These are phyloP conservation scores for Pyrus communis DNA, from an alignment of 306 rosid genomes.

Conservation along the genomic window DNA sequence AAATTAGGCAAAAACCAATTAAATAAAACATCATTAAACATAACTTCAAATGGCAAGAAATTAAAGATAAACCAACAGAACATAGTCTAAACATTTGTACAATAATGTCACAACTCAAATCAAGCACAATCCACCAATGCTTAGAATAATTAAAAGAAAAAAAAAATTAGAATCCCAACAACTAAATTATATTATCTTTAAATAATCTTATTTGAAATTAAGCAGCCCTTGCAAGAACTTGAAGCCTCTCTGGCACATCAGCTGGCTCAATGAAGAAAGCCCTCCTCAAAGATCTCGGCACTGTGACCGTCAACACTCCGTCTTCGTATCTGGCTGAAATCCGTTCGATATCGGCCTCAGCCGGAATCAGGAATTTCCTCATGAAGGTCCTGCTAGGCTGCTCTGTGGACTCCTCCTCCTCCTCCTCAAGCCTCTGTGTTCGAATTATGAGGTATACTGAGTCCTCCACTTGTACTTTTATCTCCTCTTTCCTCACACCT, in stretches of 20 bases:
- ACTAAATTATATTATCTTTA: background rate
- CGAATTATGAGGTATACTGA: slow-evolving; percentile 62
- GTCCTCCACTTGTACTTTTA: slow-evolving; percentile 70
- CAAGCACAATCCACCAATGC: background rate
- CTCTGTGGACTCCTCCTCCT: slow-evolving; percentile 30
- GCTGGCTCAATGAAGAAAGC: slow-evolving; percentile 43
- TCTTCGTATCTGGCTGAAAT: slow-evolving; percentile 58
- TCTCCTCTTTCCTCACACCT: slow-evolving; percentile 72
- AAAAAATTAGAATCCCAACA: background rate
- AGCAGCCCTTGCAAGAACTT: slow-evolving; percentile 73
- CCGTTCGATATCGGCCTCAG: slow-evolving; percentile 42
- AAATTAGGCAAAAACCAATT: too few species aligned
- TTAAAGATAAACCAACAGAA: background rate
- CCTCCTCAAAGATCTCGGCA: slow-evolving; percentile 50
- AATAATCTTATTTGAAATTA: background rate
- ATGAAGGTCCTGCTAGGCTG: slow-evolving; percentile 33
- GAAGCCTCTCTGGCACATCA: slow-evolving; percentile 33
- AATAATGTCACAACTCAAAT: background rate
- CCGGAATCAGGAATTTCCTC: slow-evolving; percentile 72
- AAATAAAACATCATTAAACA: too few species aligned
- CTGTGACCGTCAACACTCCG: slow-evolving; percentile 63
- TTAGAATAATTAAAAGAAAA: background rate
- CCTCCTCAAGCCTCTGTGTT: slow-evolving; percentile 46
- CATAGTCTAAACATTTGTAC: background rate
- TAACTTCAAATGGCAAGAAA: background rate